Evolutionary conservation across 2,329 filamentous ascomycete genomes (phyloP).

Genomic region (Diaporthe aspalathi): DNA sequence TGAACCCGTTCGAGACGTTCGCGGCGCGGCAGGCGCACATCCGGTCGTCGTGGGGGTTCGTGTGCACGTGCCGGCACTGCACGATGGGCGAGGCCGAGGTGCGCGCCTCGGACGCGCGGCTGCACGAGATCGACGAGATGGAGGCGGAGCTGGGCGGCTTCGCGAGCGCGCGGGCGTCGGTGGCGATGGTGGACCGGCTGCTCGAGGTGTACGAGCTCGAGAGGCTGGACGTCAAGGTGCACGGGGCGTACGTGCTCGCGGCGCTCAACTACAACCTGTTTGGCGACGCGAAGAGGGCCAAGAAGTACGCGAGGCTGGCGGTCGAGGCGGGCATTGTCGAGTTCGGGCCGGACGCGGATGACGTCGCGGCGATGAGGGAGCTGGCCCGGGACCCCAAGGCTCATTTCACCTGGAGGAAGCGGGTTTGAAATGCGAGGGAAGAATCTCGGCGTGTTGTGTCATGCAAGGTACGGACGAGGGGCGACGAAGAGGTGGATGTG

Average conservation of each 20-base stretch:
- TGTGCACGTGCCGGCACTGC: conserved; percentile 50
- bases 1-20: conserved; percentile 47
- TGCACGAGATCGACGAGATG: conserved; percentile 46
- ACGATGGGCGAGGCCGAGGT: conserved; percentile 33
- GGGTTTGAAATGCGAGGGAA: too few relatives aligned
- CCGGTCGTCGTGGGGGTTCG: conserved; percentile 49
- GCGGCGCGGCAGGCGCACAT: conserved; percentile 45
- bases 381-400: conserved; percentile 43
- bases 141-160: conserved; percentile 34
- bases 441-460: not conserved
- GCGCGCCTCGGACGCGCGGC: conserved; percentile 43
- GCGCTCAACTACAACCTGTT: conserved; percentile 51
- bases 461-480: too few relatives aligned
- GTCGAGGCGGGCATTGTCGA: conserved; percentile 47
- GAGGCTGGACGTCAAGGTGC: conserved; percentile 62
- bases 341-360: conserved; percentile 47
- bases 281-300: conserved; percentile 43
- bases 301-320: conserved; percentile 46
- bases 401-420: conserved; percentile 41
- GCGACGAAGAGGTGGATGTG: not conserved
- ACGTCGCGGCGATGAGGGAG: conserved; percentile 48
- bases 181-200: conserved; percentile 57
- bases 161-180: conserved; percentile 50
- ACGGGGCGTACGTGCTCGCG: conserved; percentile 50
- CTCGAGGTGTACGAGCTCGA: conserved; percentile 60